These are phyloP conservation scores for Leptodontidium sp. DNA, from an alignment of 2,329 filamentous ascomycete genomes.

Conservation along the genomic window DNA sequence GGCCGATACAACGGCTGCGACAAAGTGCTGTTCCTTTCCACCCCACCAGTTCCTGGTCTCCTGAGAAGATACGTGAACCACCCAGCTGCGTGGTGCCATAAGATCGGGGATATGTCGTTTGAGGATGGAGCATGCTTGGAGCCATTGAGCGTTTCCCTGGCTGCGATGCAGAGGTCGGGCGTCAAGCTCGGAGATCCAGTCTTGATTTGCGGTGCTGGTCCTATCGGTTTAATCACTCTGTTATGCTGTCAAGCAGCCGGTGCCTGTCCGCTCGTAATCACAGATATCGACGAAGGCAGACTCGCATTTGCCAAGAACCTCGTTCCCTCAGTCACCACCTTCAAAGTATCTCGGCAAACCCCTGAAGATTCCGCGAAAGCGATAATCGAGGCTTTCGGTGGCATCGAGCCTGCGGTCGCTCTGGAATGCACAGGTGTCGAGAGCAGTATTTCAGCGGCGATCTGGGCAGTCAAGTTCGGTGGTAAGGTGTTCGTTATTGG, in stretches of 20 bases:
- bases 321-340: conserved; percentile 80
- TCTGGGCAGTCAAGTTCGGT: conserved; percentile 92
- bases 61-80: conserved; percentile 94
- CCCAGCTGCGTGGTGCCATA: conserved; percentile 94
- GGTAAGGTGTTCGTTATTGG: conserved; percentile 98
- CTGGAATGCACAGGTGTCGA: conserved; percentile 97
- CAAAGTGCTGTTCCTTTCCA: conserved; percentile 84
- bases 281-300: conserved; percentile 89
- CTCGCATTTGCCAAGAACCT: conserved; percentile 86
- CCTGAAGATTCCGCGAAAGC: conserved; percentile 76
- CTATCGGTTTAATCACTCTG: conserved; percentile 90
- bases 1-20: conserved; percentile 97
- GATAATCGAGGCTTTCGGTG: conserved; percentile 75
- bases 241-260: conserved; percentile 87
- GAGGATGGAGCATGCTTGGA: conserved; percentile 93
- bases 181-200: conserved; percentile 86
- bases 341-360: conserved; percentile 74
- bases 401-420: conserved; percentile 80
- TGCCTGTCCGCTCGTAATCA: conserved; percentile 90
- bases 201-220: conserved; percentile 89
- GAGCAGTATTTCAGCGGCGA: conserved; percentile 83
- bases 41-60: conserved; percentile 86
- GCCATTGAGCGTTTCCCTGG: conserved; percentile 87
- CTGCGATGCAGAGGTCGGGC: conserved; percentile 83
- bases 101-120: conserved; percentile 90